These are phyloP conservation scores for Seminavis robusta DNA, from an alignment of 108 stramenopile genomes.

Conservation along the genomic window DNA sequence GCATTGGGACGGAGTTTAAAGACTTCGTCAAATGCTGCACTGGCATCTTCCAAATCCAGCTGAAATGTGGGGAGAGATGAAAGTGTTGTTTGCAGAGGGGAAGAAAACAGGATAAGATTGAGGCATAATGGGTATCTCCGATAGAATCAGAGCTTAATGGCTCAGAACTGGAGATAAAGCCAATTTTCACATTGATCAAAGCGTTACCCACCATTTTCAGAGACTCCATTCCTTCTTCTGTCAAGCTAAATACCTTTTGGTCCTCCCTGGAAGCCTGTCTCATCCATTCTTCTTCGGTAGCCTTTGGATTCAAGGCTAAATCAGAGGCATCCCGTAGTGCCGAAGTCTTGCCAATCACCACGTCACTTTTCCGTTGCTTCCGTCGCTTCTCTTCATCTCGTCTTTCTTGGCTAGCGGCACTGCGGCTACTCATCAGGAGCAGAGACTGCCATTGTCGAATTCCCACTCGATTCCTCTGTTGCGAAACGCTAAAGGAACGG, in stretches of 20 bases:
- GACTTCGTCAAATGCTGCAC: slow-evolving; percentile 49
- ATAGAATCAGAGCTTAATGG: neutral
- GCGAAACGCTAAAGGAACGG: too few relatives aligned
- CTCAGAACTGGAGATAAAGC: too few relatives aligned
- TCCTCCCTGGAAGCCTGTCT: slow-evolving; percentile 45
- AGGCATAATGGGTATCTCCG: neutral
- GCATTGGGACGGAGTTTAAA: slow-evolving; percentile 67
- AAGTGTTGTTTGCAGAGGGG: neutral
- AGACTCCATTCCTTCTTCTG: slow-evolving; percentile 54
- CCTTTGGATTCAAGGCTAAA: slow-evolving; percentile 44
- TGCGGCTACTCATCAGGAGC: too few relatives aligned
- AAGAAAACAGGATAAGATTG: neutral
- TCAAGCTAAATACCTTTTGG: slow-evolving; percentile 42
- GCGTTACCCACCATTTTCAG: slow-evolving; percentile 46
- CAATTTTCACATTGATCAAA: too few relatives aligned
- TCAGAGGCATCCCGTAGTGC: slow-evolving; percentile 61
- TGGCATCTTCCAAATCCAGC: slow-evolving; percentile 54
- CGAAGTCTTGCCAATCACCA: slow-evolving; percentile 70
- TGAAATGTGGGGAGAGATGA: neutral
- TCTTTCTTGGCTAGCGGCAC: slow-evolving; percentile 46
- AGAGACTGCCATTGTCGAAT: too few relatives aligned
- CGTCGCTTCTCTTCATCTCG: slow-evolving; percentile 71
- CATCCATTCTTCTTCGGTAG: slow-evolving; percentile 70
- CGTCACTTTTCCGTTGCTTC: slow-evolving; percentile 47
- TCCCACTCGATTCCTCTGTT: too few relatives aligned